A percentile compares a stretch with the other conserved stretches of the same genome.
phyloP scores from a whole-genome alignment of 768 basidiomycete genomes.

The Wakefieldia striispora region DNA sequence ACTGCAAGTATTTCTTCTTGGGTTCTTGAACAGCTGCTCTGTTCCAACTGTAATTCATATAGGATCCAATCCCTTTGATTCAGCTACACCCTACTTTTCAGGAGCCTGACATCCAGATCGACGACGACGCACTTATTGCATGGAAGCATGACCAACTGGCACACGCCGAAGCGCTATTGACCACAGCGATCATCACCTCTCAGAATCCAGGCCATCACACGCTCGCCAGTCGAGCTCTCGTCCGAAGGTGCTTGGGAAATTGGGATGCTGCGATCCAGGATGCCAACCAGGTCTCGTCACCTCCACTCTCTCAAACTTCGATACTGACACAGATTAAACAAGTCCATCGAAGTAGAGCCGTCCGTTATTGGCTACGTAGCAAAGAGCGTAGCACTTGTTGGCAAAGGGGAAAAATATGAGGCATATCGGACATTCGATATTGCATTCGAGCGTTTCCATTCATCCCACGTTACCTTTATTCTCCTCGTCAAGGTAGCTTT shows the following conservation, averaged over 20 bases:
- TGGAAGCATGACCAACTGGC: not conserved
- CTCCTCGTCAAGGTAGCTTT: conserved; percentile 1
- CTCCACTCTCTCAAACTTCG: not conserved
- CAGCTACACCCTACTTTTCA: not conserved
- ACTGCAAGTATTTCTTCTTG: not conserved
- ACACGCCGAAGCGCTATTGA: not conserved
- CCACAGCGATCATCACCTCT: not conserved
- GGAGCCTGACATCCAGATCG: not conserved
- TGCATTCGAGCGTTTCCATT: not conserved
- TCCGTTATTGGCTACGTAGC: conserved; percentile 1
- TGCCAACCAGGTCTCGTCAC: not conserved
- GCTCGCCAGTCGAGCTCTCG: not conserved
- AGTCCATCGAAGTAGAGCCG: not conserved
- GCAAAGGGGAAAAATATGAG: not conserved
- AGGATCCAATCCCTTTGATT: not conserved
- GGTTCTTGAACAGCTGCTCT: too few species aligned
- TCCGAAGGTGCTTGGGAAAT: not conserved
- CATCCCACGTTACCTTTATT: not conserved
- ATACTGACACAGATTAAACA: not conserved
- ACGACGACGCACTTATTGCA: not conserved
- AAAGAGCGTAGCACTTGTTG: not conserved
- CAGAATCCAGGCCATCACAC: not conserved
- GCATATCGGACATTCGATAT: not conserved
- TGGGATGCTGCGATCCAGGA: not conserved
- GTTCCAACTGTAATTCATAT: too few species aligned